Evolutionary conservation across 2,329 filamentous ascomycete genomes (phyloP), one percentile per base, ranked within the genome.

Genomic region (Niveomyces coronatus): DNA sequence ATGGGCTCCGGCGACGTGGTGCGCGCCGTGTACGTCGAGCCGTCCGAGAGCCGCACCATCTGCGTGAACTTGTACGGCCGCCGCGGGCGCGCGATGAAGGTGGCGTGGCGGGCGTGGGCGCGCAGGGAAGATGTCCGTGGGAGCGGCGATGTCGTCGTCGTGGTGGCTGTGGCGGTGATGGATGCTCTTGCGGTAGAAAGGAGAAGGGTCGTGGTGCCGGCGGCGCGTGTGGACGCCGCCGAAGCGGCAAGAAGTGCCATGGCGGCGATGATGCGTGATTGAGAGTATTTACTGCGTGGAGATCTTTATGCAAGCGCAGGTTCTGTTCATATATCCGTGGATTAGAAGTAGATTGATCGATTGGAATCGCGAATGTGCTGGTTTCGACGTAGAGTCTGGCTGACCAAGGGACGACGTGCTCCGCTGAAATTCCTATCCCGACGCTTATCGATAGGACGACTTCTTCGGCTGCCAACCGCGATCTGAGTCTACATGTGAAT

Each of bases 31-130:
- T 77, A 96, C 43, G 88, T 83, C 53, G 77, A 84, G 50, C 91
- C 91, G 67, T 98, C 91, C 28, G 82, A 85, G 47, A 96, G 81
- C 38, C 87, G 88, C 49, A 98, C 71, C 44, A 98, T 75, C 64
- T 98, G 91, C n/a, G 89, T 95, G 70, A 95, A 96, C 49, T 82
- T 85, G 71, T 95, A 96, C 29, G 91, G 89, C 5, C 88, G 78
- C 54, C 87, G 83, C n/a, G 87, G 87, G 13, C 91, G 85, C 45
- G 74, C 74, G 55, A 96, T 76, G 46, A 94, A 82, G 17, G 84
- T 87, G 37, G 91, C 91, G 57, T 86, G 77, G 44, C 87, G 81
- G 56, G 78, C 69, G 65, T 88, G 82, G 35, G 43, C 61, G 63
- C 60, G 49, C 47, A 30, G 57, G 43, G 53, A 44, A 5, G 40